phyloP scores from a whole-genome alignment of 108 stramenopile species.

The Fistulifera solaris region DNA sequence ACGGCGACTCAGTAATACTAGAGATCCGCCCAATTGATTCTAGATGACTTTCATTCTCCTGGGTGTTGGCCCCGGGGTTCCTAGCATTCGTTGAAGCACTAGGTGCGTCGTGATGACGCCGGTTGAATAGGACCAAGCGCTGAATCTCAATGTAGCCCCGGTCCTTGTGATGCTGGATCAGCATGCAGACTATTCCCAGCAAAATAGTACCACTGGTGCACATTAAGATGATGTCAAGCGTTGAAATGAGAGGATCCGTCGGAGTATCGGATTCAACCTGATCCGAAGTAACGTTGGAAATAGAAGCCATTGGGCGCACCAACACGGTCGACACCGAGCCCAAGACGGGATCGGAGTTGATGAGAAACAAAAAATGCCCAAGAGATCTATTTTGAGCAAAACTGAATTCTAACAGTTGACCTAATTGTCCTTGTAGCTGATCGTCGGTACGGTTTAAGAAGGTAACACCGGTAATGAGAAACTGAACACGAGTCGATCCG shows the following conservation, averaged over 20 bases:
- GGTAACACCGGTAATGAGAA: conserved; percentile 22
- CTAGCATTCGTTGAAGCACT: neutral
- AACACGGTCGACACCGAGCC: conserved; percentile 9
- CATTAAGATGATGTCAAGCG: conserved; percentile 27
- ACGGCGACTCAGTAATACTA: no score
- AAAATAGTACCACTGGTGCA: conserved; percentile 19
- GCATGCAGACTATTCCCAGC: conserved; percentile 19
- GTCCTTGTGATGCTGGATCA: conserved; percentile 16
- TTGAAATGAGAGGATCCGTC: conserved; percentile 9
- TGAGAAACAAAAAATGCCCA: no score
- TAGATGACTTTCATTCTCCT: no score
- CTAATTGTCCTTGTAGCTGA: no score
- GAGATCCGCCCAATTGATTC: no score
- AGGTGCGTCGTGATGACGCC: neutral
- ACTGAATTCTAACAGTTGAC: no score
- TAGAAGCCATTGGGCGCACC: conserved; percentile 1
- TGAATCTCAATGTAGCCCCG: conserved; percentile 11
- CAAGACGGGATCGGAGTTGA: neutral
- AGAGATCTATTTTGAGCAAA: no score
- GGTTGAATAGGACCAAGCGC: conserved; percentile 2
- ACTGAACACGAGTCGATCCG: conserved; percentile 14
- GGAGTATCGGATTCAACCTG: neutral
- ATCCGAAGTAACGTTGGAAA: conserved; percentile 10
- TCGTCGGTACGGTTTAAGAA: neutral
- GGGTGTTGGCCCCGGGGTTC: neutral